phyloP scores from a whole-genome alignment of 345 rosid genomes.

The Eucalyptus tenuipes region DNA sequence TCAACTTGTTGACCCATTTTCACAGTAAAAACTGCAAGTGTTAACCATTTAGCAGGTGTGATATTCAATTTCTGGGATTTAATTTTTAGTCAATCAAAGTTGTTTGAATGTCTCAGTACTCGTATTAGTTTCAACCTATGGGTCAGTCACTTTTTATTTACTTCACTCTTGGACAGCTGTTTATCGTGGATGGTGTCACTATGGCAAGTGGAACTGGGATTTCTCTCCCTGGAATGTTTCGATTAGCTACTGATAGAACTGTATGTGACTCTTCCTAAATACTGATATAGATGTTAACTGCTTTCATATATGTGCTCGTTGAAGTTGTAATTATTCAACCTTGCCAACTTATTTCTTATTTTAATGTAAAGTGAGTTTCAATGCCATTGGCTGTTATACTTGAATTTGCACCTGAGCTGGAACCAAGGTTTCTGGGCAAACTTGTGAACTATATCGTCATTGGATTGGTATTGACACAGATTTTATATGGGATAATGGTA shows the following conservation, averaged over 20 bases:
- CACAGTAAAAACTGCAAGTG: neutral
- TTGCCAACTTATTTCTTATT: neutral
- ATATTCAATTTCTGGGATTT: no score
- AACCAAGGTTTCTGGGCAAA: no score
- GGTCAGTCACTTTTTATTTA: neutral
- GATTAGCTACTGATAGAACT: slow-evolving; percentile 70
- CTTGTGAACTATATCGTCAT: neutral
- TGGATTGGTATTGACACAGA: neutral
- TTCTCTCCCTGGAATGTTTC: slow-evolving; percentile 83
- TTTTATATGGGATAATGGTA: no score
- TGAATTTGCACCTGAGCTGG: neutral
- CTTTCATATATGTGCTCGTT: neutral
- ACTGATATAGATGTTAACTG: neutral
- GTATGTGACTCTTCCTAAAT: slow-evolving; percentile 15
- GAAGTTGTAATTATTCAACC: neutral
- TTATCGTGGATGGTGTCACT: slow-evolving; percentile 68
- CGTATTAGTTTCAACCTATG: neutral
- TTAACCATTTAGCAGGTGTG: neutral
- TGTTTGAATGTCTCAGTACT: neutral
- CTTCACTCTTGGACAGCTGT: slow-evolving; percentile 37
- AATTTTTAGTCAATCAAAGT: neutral
- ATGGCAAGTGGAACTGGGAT: slow-evolving; percentile 90
- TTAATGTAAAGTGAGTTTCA: neutral
- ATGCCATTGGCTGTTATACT: neutral
- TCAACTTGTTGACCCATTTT: neutral